Evolutionary conservation across 371 early-diverging fungal genomes (phyloP), one percentile per base, ranked within the genome.

Genomic region (Mucor sp.): DNA sequence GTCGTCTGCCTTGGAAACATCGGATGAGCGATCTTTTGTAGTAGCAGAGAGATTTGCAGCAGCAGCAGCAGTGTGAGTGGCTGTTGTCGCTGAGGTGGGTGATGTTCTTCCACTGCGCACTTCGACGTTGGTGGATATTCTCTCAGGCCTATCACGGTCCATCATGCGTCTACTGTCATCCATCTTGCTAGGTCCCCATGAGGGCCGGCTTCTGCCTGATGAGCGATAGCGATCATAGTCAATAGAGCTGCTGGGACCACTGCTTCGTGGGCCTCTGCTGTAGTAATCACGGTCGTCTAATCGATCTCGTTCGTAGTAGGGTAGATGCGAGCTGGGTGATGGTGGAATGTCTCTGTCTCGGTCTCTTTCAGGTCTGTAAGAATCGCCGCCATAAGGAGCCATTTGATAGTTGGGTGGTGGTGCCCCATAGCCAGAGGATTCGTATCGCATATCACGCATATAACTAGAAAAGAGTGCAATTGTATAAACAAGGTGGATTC

Each of bases 331-430:
- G n/a, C 74, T 73, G 8, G 81, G 74, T 12, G 82, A 78, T 19
- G 73, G 77, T 11, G 74, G 74, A 50, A 77, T 66, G 41, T 75
- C 73, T n/a, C 83, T 75, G 30, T 84, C 82, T 59, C 76, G 70
- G 15, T 76, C 75, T 32, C 81, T 69, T 25, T 79, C 82, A 23
- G 81, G 84, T 62, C 85, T 69, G 30, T 83, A 83, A 6, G 83
- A 79, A 47, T 83, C 83, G 1, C 79, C 78, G n/a, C 78, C 77
- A 69, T 75, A 83, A 14, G 79, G 72, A n/a, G 78, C 74, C 15
- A 62, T 62, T 55, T 73, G 79, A 59, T 75, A 74, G 5, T 74
- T 67, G 35, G 48, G 66, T 23, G 77, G 75, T 23, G 65, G 65
- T 15, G 74, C 68, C 47, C 84, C 84, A 56, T 83, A 79, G 43